A percentile compares a stretch with the other conserved stretches of the same genome.
phyloP scores from a whole-genome alignment of 495 filamentous ascomycete genomes.

The Xylaria flabelliformis region DNA sequence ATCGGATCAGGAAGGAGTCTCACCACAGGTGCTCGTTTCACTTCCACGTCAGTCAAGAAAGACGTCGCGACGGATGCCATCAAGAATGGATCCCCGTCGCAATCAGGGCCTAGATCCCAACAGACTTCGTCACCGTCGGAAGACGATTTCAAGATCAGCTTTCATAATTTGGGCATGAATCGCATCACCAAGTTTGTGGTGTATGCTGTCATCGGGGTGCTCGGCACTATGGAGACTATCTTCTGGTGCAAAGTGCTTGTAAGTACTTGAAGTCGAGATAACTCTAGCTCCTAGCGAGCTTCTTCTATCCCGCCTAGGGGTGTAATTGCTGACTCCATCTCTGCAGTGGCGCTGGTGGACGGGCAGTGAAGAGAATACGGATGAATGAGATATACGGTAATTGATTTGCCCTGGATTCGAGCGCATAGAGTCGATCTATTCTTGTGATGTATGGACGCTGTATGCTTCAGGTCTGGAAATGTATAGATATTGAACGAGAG shows the following conservation, averaged over 20 bases:
- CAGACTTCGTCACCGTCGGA: conserved; percentile 2
- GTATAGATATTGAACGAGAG: neutral
- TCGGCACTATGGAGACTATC: conserved; percentile 38
- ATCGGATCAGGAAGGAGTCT: neutral
- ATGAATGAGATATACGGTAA: conserved; percentile 16
- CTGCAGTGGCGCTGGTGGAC: conserved; percentile 23
- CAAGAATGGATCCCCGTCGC: neutral
- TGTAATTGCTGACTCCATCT: neutral
- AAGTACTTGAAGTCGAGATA: conserved; percentile 27
- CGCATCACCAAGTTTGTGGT: conserved; percentile 37
- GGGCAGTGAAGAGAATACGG: neutral
- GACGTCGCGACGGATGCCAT: neutral
- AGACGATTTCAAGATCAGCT: conserved; percentile 31
- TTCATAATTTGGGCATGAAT: conserved; percentile 37
- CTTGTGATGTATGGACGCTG: neutral
- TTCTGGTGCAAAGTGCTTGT: conserved; percentile 37
- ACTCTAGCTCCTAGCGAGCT: neutral
- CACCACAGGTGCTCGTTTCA: neutral
- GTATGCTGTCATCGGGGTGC: conserved; percentile 33
- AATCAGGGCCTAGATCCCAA: neutral
- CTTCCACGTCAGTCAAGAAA: neutral
- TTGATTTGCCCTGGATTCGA: conserved; percentile 29
- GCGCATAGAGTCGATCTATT: neutral
- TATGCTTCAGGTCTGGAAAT: neutral
- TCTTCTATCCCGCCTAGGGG: conserved; percentile 5